These are phyloP conservation scores for Parasarocladium wereldwijsianum DNA, from an alignment of 2,329 filamentous ascomycete species.

Conservation along the genomic window DNA sequence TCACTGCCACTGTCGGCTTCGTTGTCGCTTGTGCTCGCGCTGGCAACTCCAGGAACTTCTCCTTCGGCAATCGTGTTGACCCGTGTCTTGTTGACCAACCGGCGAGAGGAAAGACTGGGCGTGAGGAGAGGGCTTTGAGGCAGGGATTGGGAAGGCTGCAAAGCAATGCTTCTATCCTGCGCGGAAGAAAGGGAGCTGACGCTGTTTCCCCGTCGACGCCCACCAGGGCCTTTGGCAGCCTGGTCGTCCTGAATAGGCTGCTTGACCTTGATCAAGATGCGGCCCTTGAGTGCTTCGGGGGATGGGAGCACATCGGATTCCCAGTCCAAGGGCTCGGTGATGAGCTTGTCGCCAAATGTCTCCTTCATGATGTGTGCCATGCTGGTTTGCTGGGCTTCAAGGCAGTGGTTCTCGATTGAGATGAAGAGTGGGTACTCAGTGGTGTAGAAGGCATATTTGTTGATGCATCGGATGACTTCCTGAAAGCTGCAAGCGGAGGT, in stretches of 20 bases:
- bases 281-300: slow-evolving; percentile 70
- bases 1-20: slow-evolving; percentile 63
- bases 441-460: slow-evolving; percentile 82
- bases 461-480: slow-evolving; percentile 85
- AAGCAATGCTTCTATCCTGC: slow-evolving; percentile 33
- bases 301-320: slow-evolving; percentile 60
- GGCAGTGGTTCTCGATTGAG: slow-evolving; percentile 92
- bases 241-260: slow-evolving; percentile 40
- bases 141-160: slow-evolving; percentile 34
- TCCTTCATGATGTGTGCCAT: slow-evolving; percentile 88
- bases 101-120: slow-evolving; percentile 35
- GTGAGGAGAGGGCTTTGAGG: slow-evolving; percentile 39
- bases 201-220: slow-evolving; percentile 49
- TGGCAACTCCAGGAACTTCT: slow-evolving; percentile 30
- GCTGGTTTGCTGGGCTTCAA: slow-evolving; percentile 60
- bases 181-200: slow-evolving; percentile 54
- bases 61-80: slow-evolving; percentile 45
- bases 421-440: slow-evolving; percentile 86
- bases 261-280: slow-evolving; percentile 91
- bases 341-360: slow-evolving; percentile 65
- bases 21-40: slow-evolving; percentile 50
- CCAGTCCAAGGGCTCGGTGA: slow-evolving; percentile 59
- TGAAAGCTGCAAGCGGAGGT: slow-evolving; percentile 81
- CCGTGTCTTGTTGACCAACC: slow-evolving; percentile 31
- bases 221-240: slow-evolving; percentile 26